Evolutionary conservation across 768 basidiomycete species (phyloP).

Genomic region (Wakefieldia striispora): DNA sequence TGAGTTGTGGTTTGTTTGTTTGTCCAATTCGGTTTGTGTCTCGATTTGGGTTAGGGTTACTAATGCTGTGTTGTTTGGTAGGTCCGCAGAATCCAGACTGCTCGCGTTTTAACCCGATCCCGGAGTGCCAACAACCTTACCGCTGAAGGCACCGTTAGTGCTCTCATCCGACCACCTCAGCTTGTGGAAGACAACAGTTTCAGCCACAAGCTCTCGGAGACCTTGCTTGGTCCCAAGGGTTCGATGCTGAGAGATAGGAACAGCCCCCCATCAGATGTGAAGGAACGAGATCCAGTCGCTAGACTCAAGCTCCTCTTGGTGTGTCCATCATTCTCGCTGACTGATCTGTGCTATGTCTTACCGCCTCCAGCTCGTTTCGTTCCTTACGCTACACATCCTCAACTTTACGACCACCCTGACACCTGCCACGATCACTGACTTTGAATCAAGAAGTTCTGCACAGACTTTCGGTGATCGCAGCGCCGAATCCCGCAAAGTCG

Average conservation of each 20-base stretch:
- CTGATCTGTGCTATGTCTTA: background rate
- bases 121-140: slow-evolving; percentile 30
- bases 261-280: slow-evolving; percentile 38
- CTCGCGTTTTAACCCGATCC: slow-evolving; percentile 48
- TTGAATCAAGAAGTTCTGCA: slow-evolving; percentile 29
- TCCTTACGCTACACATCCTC: slow-evolving; percentile 86
- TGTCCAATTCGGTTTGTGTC: background rate
- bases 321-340: slow-evolving; percentile 23
- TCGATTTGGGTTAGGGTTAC: slow-evolving; percentile 11
- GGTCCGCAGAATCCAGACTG: slow-evolving; percentile 71
- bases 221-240: slow-evolving; percentile 48
- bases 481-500: slow-evolving; percentile 52
- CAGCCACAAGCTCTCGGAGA: slow-evolving; percentile 27
- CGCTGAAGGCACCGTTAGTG: slow-evolving; percentile 31
- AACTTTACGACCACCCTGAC: slow-evolving; percentile 93
- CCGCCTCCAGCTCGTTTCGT: slow-evolving; percentile 69
- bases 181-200: slow-evolving; percentile 16
- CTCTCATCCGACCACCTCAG: slow-evolving; percentile 24
- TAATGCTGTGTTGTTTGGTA: slow-evolving; percentile 24
- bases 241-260: slow-evolving; percentile 46
- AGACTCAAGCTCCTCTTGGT: slow-evolving; percentile 86
- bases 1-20: slow-evolving; percentile 37
- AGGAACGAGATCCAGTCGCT: slow-evolving; percentile 78
- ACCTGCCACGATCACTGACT: slow-evolving; percentile 50
- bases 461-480: slow-evolving; percentile 15